Evolutionary conservation across 2,329 filamentous ascomycete species (phyloP), one percentile per base, ranked within the genome.

Genomic region (Neopestalotiopsis sp.): DNA sequence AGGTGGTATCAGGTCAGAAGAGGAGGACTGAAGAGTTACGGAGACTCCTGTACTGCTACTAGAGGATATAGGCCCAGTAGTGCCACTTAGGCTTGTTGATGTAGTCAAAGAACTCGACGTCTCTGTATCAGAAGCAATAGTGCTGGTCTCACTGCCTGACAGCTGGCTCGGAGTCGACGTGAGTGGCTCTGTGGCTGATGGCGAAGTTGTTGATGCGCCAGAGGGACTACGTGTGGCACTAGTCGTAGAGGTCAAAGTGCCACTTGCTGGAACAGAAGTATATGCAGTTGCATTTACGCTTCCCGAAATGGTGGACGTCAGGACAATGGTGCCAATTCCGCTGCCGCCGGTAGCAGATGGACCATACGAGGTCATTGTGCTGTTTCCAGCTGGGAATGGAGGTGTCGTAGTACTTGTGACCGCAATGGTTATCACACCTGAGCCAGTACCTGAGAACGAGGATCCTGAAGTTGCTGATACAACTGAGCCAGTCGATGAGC

Each of bases 301-400:
- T 53, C 45, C 45, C 9, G 57, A 59, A 24, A 59, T 14, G 30
- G 28, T 30, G 0, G 59, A 62, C 9, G 34, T 30, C 57, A 59
- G 2, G 24, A 34, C 4, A 24, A 20, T 42, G 34, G 17, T 24
- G 5, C 38, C 40, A 49, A 14, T 28, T 45, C 20, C 42, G 40
- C 38, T 28, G 12, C 65, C 69, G 28, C 67, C 20, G 20, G 65
- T 62, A 38, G 56, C 62, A n/a, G 72, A 72, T 34, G 69, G 71
- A 13, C 71, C 62, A 32, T 28, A 69, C 34, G 69, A 56, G 7
- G 49, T 32, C 13, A 58, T 32, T n/a, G 73, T 73, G 53, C 68
- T 66, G 49, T 74, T 74, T 2, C 70, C 67, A 13, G 67, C 59
- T 14, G 72, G 71, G 58, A 65, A 73, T 3, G 73, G 73, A 14